Conservation (phyloP, 1,284 basidiomycete genomes). For the Puccinia coronata region DNA sequence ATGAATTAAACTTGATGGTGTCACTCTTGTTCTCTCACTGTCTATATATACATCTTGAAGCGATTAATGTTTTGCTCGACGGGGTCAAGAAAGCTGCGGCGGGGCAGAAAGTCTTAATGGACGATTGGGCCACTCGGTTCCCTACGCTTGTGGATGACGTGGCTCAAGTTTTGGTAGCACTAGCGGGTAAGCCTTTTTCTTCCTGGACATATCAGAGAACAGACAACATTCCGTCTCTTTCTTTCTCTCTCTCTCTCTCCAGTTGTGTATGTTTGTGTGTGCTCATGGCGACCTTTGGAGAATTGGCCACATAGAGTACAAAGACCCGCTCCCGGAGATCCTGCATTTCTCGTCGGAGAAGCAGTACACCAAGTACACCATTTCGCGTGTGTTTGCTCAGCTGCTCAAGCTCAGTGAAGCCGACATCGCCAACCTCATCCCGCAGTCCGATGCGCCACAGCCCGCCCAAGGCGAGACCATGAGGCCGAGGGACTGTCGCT, state of each 20-base stretch:
- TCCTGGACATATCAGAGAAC: neutral
- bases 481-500: constrained; percentile 71
- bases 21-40: neutral
- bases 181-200: constrained; percentile 67
- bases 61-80: constrained; percentile 76
- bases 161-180: constrained; percentile 67
- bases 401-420: constrained; percentile 67
- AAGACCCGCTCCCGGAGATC: constrained; percentile 66
- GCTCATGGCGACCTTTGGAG: neutral
- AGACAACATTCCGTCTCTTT: too few species aligned
- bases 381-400: constrained; percentile 72
- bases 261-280: neutral
- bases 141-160: constrained; percentile 68
- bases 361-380: constrained; percentile 80
- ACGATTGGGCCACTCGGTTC: constrained; percentile 77
- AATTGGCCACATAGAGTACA: constrained; percentile 56
- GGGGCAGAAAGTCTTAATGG: constrained; percentile 74
- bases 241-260: neutral
- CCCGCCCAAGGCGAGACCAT: constrained; percentile 64
- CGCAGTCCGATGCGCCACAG: constrained; percentile 60
- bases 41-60: constrained; percentile 56
- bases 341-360: constrained; percentile 73
- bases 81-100: constrained; percentile 70
- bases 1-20: too few species aligned
- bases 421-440: constrained; percentile 54